Base-by-base conservation (phyloP, 1,139 yeast genomes). In the Candida buenavistaensis region DNA sequence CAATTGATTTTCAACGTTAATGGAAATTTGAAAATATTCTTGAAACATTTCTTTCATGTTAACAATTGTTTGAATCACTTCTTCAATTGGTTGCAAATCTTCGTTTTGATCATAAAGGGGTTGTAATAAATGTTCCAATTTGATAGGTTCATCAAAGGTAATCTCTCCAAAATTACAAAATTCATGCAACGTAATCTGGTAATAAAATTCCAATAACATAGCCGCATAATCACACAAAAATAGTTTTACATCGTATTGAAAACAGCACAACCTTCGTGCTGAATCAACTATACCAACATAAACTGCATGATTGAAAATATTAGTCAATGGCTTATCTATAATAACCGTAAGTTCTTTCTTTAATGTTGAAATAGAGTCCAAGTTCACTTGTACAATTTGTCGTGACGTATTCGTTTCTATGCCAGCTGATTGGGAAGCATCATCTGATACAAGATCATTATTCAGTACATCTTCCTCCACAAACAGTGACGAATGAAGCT, bases 231-330 rank as follows among this genome's bases (percentile, higher is more conserved):
- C 97, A 26, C 94, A 80, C 14, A 92, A 59, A 52, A 75, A 84
- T 22, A 92, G 64, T 39, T 79, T 78, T 8, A 90, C 83, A 44
- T 84, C 96, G 51, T 80, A 76, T 52, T 94, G 99, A 35, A 92
- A 69, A 15, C 96, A 85, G n/a, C 85, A 81, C 12, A 92, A 61
- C 25, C 97, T 65, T 44, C 78, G 73, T 4, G 58, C 53, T 16
- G 74, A 75, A 54, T 90, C 97, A 1, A 87, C 92, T 4, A 92
- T 63, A 0, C 99, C 98, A 7, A 92, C 82, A 52, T 75, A 88
- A 0, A 82, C 78, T 35, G 85, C 77, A 39, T 84, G 78, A 13
- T 82, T 74, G 55, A 92, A 78, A 1, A 87, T 61, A 28, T 77
- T 74, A 0, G 96, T 82, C 19, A 92, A 57, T 4, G 72, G 71